Percentiles rank a stretch among this genome's conserved stretches.
These are phyloP conservation scores for Grosmannia serpens DNA, from an alignment of 2,329 filamentous ascomycete genomes.

Conservation along the genomic window DNA sequence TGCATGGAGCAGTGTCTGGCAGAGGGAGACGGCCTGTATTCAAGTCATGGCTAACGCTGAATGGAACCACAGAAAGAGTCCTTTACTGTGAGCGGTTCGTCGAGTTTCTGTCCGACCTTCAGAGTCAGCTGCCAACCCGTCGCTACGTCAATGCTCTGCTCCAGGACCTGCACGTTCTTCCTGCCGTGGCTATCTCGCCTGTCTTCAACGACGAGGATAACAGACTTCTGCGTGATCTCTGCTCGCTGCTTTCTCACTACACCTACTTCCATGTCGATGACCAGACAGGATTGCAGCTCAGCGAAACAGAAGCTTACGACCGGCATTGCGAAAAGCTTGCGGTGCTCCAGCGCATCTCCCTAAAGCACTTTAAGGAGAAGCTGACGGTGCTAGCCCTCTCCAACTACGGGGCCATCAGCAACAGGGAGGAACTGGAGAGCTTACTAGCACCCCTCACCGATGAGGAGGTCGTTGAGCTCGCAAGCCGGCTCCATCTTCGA, in stretches of 20 bases:
- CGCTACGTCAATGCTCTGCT: constrained; percentile 86
- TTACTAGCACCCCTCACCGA: constrained; percentile 66
- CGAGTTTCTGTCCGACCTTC: constrained; percentile 79
- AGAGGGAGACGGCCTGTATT: not conserved
- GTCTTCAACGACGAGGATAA: constrained; percentile 66
- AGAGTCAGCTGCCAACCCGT: constrained; percentile 87
- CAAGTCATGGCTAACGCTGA: not conserved
- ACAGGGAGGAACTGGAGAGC: constrained; percentile 63
- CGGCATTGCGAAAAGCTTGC: constrained; percentile 66
- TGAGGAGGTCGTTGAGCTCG: constrained; percentile 59
- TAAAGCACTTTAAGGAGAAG: constrained; percentile 81
- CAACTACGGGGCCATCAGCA: constrained; percentile 81
- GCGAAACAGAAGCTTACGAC: constrained; percentile 62
- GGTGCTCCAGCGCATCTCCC: constrained; percentile 64
- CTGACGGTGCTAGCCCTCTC: constrained; percentile 83
- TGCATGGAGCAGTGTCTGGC: not conserved
- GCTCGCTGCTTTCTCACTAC: constrained; percentile 73
- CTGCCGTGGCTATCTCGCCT: constrained; percentile 67
- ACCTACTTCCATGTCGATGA: constrained; percentile 84
- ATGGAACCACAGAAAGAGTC: constrained; percentile 42
- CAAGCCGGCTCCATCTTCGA: constrained; percentile 61
- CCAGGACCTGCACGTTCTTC: constrained; percentile 71
- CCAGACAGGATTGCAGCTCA: constrained; percentile 69
- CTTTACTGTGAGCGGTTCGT: constrained; percentile 87
- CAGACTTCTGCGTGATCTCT: constrained; percentile 68